These are phyloP conservation scores for Tolypocladium pustulatum DNA, from an alignment of 2,329 filamentous ascomycete genomes.

Conservation along the genomic window DNA sequence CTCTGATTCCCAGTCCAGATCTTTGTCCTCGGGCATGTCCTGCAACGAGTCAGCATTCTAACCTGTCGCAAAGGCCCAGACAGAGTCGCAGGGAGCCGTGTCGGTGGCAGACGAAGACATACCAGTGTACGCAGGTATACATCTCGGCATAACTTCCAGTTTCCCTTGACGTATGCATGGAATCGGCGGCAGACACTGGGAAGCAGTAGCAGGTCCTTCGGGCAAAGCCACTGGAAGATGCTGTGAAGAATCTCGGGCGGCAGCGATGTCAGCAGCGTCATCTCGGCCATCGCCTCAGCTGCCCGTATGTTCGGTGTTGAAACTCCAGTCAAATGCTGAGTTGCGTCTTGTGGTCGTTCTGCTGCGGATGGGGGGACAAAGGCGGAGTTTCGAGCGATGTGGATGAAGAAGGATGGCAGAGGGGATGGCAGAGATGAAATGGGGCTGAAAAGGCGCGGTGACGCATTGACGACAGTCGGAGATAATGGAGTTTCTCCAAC, in stretches of 20 bases:
- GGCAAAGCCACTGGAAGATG: conserved; percentile 46
- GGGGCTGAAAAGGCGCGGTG: neutral
- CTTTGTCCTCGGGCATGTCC: conserved; percentile 21
- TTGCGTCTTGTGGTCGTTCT: neutral
- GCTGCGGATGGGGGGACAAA: neutral
- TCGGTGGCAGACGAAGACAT: conserved; percentile 8
- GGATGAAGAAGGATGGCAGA: neutral
- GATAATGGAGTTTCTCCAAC: neutral
- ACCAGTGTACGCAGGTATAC: conserved; percentile 51
- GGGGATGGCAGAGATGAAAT: neutral
- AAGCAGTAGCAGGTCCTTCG: conserved; percentile 43
- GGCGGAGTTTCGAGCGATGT: neutral
- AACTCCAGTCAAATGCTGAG: neutral
- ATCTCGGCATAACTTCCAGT: conserved; percentile 48
- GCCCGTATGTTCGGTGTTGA: neutral
- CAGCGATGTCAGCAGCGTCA: conserved; percentile 22
- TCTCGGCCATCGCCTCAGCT: neutral
- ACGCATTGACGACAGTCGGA: neutral
- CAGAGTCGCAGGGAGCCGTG: neutral
- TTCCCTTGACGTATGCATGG: conserved; percentile 42
- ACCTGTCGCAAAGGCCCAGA: neutral
- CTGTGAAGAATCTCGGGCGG: conserved; percentile 54
- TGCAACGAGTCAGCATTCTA: conserved; percentile 3
- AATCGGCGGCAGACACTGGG: conserved; percentile 42
- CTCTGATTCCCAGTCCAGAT: conserved; percentile 31